These are phyloP conservation scores for Solanum acaule DNA, from an alignment of 257 asterid genomes.

Conservation along the genomic window DNA sequence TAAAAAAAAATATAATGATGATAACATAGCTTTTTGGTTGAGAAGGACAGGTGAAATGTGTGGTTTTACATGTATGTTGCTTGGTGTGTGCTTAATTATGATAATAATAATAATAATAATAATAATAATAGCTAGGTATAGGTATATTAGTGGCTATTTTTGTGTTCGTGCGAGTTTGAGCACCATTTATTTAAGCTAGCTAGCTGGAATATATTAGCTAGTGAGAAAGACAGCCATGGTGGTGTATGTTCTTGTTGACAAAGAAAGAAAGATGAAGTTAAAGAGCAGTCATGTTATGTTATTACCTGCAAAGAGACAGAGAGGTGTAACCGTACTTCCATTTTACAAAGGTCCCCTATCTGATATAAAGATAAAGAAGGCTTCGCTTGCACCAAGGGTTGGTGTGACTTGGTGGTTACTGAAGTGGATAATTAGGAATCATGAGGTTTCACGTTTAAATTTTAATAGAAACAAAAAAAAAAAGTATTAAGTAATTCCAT, in stretches of 20 bases:
- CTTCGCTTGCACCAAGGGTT: background rate
- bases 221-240: conserved; percentile 6
- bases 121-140: background rate
- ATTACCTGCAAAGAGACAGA: background rate
- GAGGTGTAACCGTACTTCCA: background rate
- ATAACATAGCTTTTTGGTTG: background rate
- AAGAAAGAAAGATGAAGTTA: background rate
- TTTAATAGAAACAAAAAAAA: background rate
- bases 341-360: background rate
- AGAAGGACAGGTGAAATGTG: background rate
- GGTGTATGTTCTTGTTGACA: background rate
- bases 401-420: background rate
- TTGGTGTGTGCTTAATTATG: background rate
- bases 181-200: background rate
- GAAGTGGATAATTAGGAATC: background rate
- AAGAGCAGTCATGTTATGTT: background rate
- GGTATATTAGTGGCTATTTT: background rate
- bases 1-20: background rate
- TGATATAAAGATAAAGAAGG: background rate
- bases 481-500: background rate
- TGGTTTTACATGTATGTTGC: background rate
- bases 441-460: background rate
- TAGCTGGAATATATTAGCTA: background rate
- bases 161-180: background rate
- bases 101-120: background rate